Base-by-base conservation (phyloP, 169 alveolate species). In the Theileria orientalis region DNA sequence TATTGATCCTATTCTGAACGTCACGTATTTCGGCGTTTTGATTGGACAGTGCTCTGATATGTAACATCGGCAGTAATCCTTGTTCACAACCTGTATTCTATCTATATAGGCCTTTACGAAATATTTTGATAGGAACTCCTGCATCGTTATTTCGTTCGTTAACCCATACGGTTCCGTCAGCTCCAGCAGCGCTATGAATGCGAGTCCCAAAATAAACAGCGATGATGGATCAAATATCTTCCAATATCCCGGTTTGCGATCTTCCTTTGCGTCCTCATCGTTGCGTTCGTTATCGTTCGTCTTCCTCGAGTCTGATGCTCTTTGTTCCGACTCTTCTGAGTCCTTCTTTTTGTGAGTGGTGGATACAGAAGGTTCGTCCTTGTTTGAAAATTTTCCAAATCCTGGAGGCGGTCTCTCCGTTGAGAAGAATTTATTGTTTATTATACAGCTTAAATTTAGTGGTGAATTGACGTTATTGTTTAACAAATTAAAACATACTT, bases 31-130 rank as follows among this genome's bases (percentile, higher is more conserved):
- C 19, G 62, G 83, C 33, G 52, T 74, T 40, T 64, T 75, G 35
- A 72, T 60, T 32, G 76, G 83, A 33, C 75, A 60, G n/a, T 77
- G 83, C 44, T 69, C 64, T 6, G 64, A 47, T 47, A 90, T 54
- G 37, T 62, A 64, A 49, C 91, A 91, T 0, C 91, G 69, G 56
- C 90, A 86, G 64, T 66, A 90, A 33, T 90, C 93, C 35, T 74
- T 83, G 74, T 92, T 86, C 25, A 90, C 92, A 7, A 92, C 83
- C 40, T 91, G 90, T 3, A 92, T 85, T 33, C 83, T 79, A 6
- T 91, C 94, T 46, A 92, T 94, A 40, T 63, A 83, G n/a, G 95
- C 96, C 63, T 83, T 86, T 19, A 88, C 40, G 33, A 92, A 74
- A 66, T 91, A 90, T 56, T 90, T 83, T 32, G 73, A 60, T 33